Conservation (phyloP, 164 flowering plant genomes). For the Vitis amurensis region DNA sequence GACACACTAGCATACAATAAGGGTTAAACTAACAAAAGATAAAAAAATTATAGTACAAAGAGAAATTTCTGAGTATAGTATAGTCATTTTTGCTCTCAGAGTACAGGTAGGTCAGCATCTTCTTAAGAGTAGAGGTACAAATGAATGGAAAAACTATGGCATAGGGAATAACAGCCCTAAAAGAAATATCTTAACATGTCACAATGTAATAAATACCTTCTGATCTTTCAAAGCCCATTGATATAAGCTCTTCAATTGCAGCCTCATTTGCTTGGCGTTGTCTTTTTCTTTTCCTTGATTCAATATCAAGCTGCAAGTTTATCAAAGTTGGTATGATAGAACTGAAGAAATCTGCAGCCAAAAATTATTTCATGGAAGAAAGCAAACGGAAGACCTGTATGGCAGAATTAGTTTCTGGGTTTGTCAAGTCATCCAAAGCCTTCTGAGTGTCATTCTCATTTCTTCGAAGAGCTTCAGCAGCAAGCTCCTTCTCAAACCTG, state of each 20-base stretch:
- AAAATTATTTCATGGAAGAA: neutral
- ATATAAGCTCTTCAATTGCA: slow-evolving; percentile 50
- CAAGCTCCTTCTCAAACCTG: slow-evolving; percentile 79
- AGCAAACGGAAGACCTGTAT: slow-evolving; percentile 50
- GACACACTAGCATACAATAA: no score
- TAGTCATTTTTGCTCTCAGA: no score
- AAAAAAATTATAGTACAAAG: no score
- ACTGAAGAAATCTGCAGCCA: neutral
- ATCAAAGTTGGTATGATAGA: slow-evolving; percentile 4
- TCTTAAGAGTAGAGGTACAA: neutral
- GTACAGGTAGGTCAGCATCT: no score
- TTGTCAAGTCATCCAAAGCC: slow-evolving; percentile 88
- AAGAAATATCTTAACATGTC: neutral
- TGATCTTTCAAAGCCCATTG: slow-evolving; percentile 84
- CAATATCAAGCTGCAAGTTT: slow-evolving; percentile 52
- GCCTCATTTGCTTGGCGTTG: slow-evolving; percentile 26
- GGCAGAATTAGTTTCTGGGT: slow-evolving; percentile 60
- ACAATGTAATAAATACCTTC: slow-evolving; percentile 37
- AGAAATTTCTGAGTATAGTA: no score
- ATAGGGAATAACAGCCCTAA: neutral
- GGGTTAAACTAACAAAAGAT: no score
- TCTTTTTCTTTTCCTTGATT: slow-evolving; percentile 68
- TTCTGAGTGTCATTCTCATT: slow-evolving; percentile 75
- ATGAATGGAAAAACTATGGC: neutral
- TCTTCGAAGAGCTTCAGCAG: slow-evolving; percentile 91